Base-by-base conservation (phyloP, 2,329 filamentous ascomycete species). In the Fusarium drepaniforme region DNA sequence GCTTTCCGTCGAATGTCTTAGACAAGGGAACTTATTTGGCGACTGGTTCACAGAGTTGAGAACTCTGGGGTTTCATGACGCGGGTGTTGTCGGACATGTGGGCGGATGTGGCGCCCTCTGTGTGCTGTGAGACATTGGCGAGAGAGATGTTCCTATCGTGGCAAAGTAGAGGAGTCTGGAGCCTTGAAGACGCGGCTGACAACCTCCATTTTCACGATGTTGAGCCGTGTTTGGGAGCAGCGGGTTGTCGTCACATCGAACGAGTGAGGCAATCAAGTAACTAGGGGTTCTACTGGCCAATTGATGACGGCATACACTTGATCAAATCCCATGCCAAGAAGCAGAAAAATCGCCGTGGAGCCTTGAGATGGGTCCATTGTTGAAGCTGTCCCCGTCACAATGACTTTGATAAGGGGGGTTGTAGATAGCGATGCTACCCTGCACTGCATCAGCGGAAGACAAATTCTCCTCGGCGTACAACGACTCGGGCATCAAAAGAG, bases 1-100 rank as follows among this genome's bases (percentile, higher is more conserved):
- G 64, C 77, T 70, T 68, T 74, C 72, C 63, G 74, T 75, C 60
- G 35, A 62, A 68, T 75, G 72, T 77, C 71, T 76, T 38, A 74
- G 74, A 77, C 75, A 71, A 68, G 64, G 68, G 51, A 69, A 70
- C 68, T 53, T 68, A 44, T 49, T 66, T 62, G 66, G 51, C 28
- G 56, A 56, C 57, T 60, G 53, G 51, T 33, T 37, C 59, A 64
- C 44, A 44, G 56, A 61, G 35, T 40, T 65, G 61, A 63, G 46
- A 64, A 37, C 38, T 62, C 57, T 46, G 60, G 46, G 67, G 74
- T 74, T 78, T 78, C 74, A 75, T 74, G 69, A 74, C 75, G 72
- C 76, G 73, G 71, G 67, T 67, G 61, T 74, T 68, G 70, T 71
- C 71, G 74, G 72, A 67, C 73, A 71, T 60, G 67, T 69, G 67